Base-by-base conservation (phyloP, 371 early-diverging fungal species). In the Coemansia sp. region DNA sequence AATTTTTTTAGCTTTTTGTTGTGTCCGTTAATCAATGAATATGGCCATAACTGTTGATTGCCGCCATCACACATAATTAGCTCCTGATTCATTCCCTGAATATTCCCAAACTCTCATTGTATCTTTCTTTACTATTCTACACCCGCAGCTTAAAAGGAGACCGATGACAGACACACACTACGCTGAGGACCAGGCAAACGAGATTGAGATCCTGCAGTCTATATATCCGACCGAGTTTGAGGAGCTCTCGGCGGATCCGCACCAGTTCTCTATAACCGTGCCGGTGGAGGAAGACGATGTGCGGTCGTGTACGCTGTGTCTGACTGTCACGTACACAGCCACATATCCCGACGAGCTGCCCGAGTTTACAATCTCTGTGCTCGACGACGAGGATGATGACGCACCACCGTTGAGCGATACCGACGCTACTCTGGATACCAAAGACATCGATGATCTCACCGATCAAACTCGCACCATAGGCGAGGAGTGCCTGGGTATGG, bases 191-290 rank as follows among this genome's bases (percentile, higher is more conserved):
- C 90, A 90, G 78, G 82, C 84, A 26, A 91, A 89, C 69, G 97
- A 97, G 77, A 77, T 95, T 54, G 96, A 95, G 75, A 94, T 92
- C 16, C 87, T 97, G 54, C 85, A 88, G 64, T 93, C 94, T 59
- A 97, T 97, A 81, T 97, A 93, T 83, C 90, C 89, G 56, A 92
- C 91, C 55, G 95, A 95, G 82, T 90, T 94, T 66, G 81, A 83
- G 72, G 85, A 64, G 58, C 60, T 55, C 40, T 56, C 61, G 22
- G 1, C 63, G 5, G 57, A 60, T 39, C 56, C 66, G 21, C 57
- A 53, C 71, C 63, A 59, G 50, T 75, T 71, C 52, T 48, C 72
- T 24, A 56, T 72, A 14, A 45, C 68, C 67, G 65, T 70, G 2
- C 31, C 55, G 14, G 51, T 69, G 11, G 72, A 75, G 22, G 72